Conservation (phyloP, 2,329 filamentous ascomycete species). For the Sporothrix luriei region DNA sequence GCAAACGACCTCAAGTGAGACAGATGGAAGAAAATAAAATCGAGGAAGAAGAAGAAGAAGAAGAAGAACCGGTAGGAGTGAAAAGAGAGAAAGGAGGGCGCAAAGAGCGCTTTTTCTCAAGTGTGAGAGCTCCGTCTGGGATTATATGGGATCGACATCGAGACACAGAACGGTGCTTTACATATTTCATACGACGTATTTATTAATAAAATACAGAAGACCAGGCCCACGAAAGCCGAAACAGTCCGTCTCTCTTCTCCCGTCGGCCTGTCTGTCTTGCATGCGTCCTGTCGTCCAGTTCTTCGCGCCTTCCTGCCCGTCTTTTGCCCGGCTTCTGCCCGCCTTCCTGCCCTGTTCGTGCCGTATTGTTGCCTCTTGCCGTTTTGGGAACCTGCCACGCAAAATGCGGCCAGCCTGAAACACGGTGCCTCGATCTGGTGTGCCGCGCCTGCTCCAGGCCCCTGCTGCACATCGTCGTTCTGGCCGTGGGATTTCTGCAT, state of each 20-base stretch:
- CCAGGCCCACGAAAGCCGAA: background rate
- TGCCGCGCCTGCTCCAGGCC: conserved; percentile 16
- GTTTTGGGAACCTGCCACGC: background rate
- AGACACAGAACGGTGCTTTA: background rate
- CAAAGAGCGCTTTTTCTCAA: background rate
- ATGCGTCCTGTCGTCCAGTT: conserved; percentile 15
- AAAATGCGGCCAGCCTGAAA: conserved; percentile 27
- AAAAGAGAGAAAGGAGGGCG: background rate
- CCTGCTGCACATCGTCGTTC: conserved; percentile 20
- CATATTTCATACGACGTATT: background rate
- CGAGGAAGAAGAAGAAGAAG: background rate
- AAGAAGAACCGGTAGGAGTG: background rate
- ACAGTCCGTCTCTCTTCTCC: conserved; percentile 11
- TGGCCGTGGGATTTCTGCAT: background rate
- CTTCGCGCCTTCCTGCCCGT: background rate
- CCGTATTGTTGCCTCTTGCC: conserved; percentile 9
- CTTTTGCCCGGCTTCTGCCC: background rate
- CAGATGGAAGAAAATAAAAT: background rate
- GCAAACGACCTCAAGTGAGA: background rate
- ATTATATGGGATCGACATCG: conserved; percentile 30
- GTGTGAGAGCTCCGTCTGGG: conserved; percentile 27
- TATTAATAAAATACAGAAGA: background rate
- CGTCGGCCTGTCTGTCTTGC: conserved; percentile 27
- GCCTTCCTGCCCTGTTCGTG: background rate
- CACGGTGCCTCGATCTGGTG: conserved; percentile 22